phyloP scores from a whole-genome alignment of 1,139 yeast genomes.

The Taphrina populina region DNA sequence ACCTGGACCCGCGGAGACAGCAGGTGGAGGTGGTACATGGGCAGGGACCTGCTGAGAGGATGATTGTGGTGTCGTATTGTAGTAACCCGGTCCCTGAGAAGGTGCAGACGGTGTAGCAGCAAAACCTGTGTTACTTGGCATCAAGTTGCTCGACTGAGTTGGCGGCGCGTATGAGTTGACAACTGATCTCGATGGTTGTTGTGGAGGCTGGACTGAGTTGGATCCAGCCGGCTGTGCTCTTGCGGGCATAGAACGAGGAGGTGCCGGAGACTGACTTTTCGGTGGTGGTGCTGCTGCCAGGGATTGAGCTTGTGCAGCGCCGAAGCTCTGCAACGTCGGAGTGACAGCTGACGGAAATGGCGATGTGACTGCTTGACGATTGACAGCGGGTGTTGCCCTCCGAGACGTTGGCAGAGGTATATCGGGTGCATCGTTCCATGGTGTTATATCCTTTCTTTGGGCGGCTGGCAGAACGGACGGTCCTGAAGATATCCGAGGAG shows the following conservation, averaged over 20 bases:
- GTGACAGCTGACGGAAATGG: slow-evolving; percentile 43
- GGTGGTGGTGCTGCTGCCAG: slow-evolving; percentile 32
- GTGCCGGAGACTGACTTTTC: slow-evolving; percentile 36
- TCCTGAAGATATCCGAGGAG: slow-evolving; percentile 31
- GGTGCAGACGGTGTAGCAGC: slow-evolving; percentile 33
- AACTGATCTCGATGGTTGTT: slow-evolving; percentile 37
- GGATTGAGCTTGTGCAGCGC: slow-evolving; percentile 39
- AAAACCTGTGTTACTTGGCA: no score
- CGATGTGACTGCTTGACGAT: slow-evolving; percentile 45
- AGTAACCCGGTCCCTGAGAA: slow-evolving; percentile 21
- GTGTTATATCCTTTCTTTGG: slow-evolving; percentile 65
- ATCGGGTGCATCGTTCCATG: slow-evolving; percentile 94
- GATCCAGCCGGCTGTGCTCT: slow-evolving; percentile 43
- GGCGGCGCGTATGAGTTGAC: slow-evolving; percentile 37
- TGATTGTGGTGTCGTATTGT: no score
- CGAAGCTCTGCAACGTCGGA: slow-evolving; percentile 41
- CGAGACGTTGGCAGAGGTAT: slow-evolving; percentile 48
- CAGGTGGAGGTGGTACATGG: slow-evolving; percentile 41
- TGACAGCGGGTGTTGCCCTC: slow-evolving; percentile 55
- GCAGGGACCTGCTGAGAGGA: slow-evolving; percentile 39
- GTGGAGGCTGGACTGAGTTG: slow-evolving; percentile 39
- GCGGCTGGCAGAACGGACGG: slow-evolving; percentile 40
- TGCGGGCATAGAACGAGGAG: no score
- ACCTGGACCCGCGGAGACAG: slow-evolving; percentile 40
- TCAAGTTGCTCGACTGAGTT: slow-evolving; percentile 27